A percentile compares a stretch with the other conserved stretches of the same genome.
phyloP scores from a whole-genome alignment of 2,329 filamentous ascomycete species.

The Drechslerella dactyloides region DNA sequence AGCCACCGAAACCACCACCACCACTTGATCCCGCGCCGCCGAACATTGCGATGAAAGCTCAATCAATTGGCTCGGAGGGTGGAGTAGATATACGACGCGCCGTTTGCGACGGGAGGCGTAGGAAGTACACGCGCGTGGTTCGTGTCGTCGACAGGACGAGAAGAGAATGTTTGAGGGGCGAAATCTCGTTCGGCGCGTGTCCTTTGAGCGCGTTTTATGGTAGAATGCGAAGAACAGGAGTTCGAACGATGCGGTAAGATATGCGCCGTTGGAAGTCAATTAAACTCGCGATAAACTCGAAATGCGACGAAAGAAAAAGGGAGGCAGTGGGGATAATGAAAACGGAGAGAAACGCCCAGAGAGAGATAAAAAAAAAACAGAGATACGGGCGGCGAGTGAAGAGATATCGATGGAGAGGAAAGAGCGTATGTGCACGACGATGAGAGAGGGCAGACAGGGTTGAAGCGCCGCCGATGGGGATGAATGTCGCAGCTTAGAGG shows the following conservation, averaged over 20 bases:
- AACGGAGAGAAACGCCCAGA: constrained; percentile 27
- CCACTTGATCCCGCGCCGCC: constrained; percentile 53
- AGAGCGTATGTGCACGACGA: constrained; percentile 32
- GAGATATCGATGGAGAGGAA: constrained; percentile 11
- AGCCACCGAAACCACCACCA: constrained; percentile 50
- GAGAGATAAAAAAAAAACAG: too few relatives aligned
- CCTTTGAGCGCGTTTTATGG: constrained; percentile 18
- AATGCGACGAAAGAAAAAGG: constrained; percentile 25
- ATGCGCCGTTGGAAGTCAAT: constrained; percentile 31
- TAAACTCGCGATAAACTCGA: constrained; percentile 48
- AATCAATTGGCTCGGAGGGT: constrained; percentile 14
- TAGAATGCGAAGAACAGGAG: constrained; percentile 5
- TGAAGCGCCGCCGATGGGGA: constrained; percentile 16
- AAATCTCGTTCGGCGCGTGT: constrained; percentile 25
- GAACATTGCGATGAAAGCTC: constrained; percentile 51
- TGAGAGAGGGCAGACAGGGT: constrained; percentile 34
- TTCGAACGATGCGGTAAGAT: neutral
- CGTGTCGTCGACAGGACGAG: constrained; percentile 5
- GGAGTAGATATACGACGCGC: constrained; percentile 30
- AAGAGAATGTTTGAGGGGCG: neutral
- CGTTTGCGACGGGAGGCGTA: constrained; percentile 6
- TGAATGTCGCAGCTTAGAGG: constrained; percentile 12
- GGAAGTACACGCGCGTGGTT: constrained; percentile 27
- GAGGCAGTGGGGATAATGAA: constrained; percentile 36
- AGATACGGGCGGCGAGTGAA: constrained; percentile 42